Evolutionary conservation across 768 basidiomycete species (phyloP).

Genomic region (Roridomyces roridus): DNA sequence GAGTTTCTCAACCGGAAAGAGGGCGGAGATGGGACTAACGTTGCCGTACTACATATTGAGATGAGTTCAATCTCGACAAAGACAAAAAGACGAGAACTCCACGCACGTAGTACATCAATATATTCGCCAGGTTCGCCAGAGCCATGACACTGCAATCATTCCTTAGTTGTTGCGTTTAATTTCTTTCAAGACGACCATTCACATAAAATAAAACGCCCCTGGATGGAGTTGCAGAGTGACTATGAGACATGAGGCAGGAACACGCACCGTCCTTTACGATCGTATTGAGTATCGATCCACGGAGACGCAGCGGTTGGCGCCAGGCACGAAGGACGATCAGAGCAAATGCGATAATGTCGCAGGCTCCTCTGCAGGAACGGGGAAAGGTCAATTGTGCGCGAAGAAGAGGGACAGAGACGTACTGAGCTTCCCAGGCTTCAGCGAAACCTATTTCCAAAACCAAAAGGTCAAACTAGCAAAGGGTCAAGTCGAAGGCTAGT

Average conservation of each 20-base stretch:
- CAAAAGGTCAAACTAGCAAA: background rate
- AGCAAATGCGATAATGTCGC: background rate
- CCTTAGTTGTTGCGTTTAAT: background rate
- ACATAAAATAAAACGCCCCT: constrained; percentile 14
- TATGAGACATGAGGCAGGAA: background rate
- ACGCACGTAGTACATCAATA: constrained; percentile 9
- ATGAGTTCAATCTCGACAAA: background rate
- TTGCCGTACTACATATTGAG: background rate
- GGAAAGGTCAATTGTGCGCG: too few species aligned
- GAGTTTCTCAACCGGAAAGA: background rate
- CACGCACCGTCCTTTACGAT: constrained; percentile 3
- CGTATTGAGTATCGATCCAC: background rate
- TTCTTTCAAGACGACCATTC: background rate
- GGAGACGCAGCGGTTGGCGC: background rate
- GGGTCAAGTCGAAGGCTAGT: too few species aligned
- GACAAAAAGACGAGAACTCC: too few species aligned
- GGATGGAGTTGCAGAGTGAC: too few species aligned
- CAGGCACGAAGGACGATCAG: background rate
- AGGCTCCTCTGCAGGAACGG: background rate
- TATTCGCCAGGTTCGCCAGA: constrained; percentile 4
- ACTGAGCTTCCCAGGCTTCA: constrained; percentile 12
- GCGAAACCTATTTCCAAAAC: constrained; percentile 6
- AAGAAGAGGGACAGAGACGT: too few species aligned
- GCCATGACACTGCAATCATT: background rate
- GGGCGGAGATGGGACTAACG: background rate